Evolutionary conservation across 2,329 filamentous ascomycete species (phyloP), one percentile per base, ranked within the genome.

Genomic region (Alternaria gansuensis): DNA sequence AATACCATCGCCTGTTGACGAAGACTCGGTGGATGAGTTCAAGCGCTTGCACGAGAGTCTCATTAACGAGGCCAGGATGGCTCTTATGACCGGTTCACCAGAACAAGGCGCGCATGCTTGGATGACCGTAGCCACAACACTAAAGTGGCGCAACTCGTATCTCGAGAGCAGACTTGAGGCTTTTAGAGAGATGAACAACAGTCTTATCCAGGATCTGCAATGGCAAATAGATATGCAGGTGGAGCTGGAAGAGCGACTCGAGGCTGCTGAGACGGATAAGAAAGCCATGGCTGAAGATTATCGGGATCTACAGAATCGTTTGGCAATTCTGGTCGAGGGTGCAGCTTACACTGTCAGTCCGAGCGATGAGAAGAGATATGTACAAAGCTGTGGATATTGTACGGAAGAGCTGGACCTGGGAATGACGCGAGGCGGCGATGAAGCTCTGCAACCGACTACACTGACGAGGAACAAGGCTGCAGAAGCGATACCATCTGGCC

Each of bases 211-310:
- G 14, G 54, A 59, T 34, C 29, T 62, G n/a, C n/a, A 28, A 2
- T 62, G 62, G 62, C 48, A 57, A 23, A 49, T 60, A 17, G 29
- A 51, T 7, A 50, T 37, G 50, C 60, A 43, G 21, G 57, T 9
- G 13, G 55, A 39, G 23, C 24, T 59, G 36, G 33, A 64, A 34
- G 26, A 52, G 6, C 11, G 21, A 41, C 2, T 58, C 13, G 49
- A 55, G 17, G 23, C 33, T 8, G 39, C 24, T 5, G 5, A 40
- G 13, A 33, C 46, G 29, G 58, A 64, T 3, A 55, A 36, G 33
- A 23, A 37, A 29, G 41, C 37, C 3, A 11, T 57, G 51, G 26
- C 24, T 51, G 43, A 45, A 23, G 36, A 49, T 4, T 11, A 39
- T 5, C 4, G 33, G 24, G n/a, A 7, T n/a, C 28, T 57, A 3